Percentiles rank a stretch among this genome's conserved stretches.
These are phyloP conservation scores for Teratosphaeria zuluensis DNA, from an alignment of 2,329 filamentous ascomycete species.

Conservation along the genomic window DNA sequence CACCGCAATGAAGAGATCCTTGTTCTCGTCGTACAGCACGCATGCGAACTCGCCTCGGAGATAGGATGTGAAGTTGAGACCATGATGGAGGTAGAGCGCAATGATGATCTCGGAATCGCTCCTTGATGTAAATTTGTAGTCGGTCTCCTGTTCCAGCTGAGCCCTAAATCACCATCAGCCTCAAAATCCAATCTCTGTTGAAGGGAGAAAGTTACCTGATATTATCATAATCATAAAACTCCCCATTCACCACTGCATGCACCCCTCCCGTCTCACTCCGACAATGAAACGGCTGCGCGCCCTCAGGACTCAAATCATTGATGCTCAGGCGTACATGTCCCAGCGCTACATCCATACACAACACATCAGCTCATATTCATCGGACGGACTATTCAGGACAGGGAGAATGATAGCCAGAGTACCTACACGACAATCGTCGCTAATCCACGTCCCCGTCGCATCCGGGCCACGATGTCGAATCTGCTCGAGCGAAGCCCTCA, in stretches of 20 bases:
- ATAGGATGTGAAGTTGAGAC: constrained; percentile 36
- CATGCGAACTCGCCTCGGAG: constrained; percentile 48
- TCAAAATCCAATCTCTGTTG: not conserved
- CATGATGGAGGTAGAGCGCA: constrained; percentile 43
- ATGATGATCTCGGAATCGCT: constrained; percentile 46
- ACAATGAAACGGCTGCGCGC: constrained; percentile 35
- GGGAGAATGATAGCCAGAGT: constrained; percentile 3
- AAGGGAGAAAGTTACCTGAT: constrained; percentile 24
- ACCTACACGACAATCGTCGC: constrained; percentile 35
- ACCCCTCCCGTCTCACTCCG: constrained; percentile 26
- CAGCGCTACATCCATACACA: constrained; percentile 25
- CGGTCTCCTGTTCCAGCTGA: constrained; percentile 23
- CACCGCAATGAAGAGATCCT: constrained; percentile 36
- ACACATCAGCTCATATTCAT: constrained; percentile 12
- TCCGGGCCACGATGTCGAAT: constrained; percentile 40
- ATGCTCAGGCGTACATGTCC: constrained; percentile 45
- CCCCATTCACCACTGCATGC: constrained; percentile 51
- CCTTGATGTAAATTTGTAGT: constrained; percentile 37
- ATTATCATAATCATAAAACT: constrained; percentile 47
- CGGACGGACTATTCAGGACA: not conserved
- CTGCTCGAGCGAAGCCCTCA: constrained; percentile 27
- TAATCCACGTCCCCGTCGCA: constrained; percentile 37
- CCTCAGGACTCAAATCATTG: constrained; percentile 41
- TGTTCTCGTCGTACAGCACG: constrained; percentile 40
- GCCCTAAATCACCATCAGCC: not conserved